Percentiles rank a stretch among this genome's conserved stretches.
These are phyloP conservation scores for Chenopodium suecicum DNA, from an alignment of 148 eudicot species.

Conservation along the genomic window DNA sequence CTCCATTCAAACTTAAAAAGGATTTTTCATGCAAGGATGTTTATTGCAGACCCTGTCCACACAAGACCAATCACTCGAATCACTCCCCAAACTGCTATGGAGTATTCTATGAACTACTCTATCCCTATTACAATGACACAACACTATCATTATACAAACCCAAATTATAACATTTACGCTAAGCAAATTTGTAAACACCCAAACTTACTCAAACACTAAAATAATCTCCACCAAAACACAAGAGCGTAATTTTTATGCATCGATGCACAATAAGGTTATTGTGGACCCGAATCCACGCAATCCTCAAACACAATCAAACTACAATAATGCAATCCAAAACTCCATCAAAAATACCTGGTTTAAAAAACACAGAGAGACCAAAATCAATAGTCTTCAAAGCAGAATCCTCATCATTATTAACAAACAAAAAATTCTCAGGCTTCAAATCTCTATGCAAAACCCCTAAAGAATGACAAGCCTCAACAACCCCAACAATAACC, in stretches of 20 bases:
- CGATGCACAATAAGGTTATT: no score
- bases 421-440: slow-evolving; percentile 45
- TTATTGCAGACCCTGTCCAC: not conserved
- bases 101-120: no score
- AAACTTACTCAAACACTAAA: no score
- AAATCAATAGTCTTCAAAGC: slow-evolving; percentile 37
- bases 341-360: slow-evolving; percentile 23
- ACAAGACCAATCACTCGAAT: not conserved
- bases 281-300: not conserved
- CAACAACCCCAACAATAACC: slow-evolving; percentile 36
- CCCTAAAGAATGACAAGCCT: slow-evolving; percentile 37
- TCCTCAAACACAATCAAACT: no score
- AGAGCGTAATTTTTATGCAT: no score
- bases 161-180: not conserved
- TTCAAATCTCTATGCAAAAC: slow-evolving; percentile 38
- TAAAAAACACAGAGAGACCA: slow-evolving; percentile 34
- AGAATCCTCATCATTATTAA: slow-evolving; percentile 25
- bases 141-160: no score
- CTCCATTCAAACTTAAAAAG: not conserved
- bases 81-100: no score
- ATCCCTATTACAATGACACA: no score
- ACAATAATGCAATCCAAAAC: no score
- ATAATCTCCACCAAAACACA: no score
- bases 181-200: not conserved
- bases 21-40: not conserved